A percentile compares a stretch with the other conserved stretches of the same genome.
phyloP scores from a whole-genome alignment of 345 rosid species.

The Angophora floribunda region DNA sequence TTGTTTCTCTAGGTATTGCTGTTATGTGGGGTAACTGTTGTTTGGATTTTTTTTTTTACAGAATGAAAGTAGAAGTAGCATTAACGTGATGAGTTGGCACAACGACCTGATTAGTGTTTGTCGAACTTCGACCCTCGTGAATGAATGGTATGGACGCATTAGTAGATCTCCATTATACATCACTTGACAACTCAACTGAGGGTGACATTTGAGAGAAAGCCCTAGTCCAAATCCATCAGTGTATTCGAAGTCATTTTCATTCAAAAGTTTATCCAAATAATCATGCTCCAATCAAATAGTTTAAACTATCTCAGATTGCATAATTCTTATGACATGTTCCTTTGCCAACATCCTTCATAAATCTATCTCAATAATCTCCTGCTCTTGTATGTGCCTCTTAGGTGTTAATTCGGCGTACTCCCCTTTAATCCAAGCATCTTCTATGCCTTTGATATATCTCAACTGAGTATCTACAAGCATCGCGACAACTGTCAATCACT shows the following conservation, averaged over 20 bases:
- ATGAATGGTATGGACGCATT: background rate
- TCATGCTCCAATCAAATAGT: background rate
- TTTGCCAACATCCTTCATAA: background rate
- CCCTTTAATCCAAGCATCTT: background rate
- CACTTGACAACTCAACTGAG: background rate
- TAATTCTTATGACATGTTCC: background rate
- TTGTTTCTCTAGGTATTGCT: background rate
- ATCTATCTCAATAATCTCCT: background rate
- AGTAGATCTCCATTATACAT: background rate
- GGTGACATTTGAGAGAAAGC: background rate
- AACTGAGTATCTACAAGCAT: background rate
- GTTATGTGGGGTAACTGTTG: background rate
- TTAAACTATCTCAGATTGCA: background rate
- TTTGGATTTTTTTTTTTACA: background rate
- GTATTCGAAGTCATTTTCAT: background rate
- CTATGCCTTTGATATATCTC: background rate
- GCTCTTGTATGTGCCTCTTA: background rate
- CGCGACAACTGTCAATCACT: background rate
- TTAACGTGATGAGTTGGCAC: background rate
- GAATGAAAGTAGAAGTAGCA: background rate
- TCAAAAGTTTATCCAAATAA: background rate
- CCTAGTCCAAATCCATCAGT: background rate
- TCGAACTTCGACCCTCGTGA: background rate
- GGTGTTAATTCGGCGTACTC: background rate
- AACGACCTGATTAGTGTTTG: background rate